Evolutionary conservation across 352 stramenopile species (phyloP).

Genomic region (Phytophthora niederhauseri): DNA sequence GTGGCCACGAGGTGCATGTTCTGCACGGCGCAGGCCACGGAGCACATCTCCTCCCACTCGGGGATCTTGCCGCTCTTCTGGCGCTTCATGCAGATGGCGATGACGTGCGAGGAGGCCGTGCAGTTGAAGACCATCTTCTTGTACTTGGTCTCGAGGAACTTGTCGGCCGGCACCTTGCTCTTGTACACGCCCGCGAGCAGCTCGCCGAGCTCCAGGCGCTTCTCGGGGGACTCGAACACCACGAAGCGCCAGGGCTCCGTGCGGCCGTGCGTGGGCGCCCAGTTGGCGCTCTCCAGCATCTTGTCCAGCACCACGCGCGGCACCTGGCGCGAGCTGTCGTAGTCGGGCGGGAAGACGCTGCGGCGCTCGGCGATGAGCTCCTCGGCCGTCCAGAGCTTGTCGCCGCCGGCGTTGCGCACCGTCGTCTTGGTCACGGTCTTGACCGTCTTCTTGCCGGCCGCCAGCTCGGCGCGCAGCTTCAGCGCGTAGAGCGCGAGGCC

Average conservation of each 20-base stretch:
- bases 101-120: conserved; percentile 69
- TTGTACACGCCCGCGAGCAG: conserved; percentile 78
- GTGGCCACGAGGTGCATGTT: conserved; percentile 85
- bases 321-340: conserved; percentile 60
- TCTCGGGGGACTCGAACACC: conserved; percentile 64
- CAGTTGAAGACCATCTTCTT: conserved; percentile 83
- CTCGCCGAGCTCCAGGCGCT: conserved; percentile 60
- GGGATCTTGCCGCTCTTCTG: conserved; percentile 82
- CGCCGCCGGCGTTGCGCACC: conserved; percentile 23
- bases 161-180: conserved; percentile 58
- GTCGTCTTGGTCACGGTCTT: conserved; percentile 34
- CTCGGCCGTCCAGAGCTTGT: conserved; percentile 67
- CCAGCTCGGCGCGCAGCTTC: conserved; percentile 40
- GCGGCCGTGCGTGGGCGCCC: conserved; percentile 79
- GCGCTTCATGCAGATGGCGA: conserved; percentile 90
- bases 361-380: conserved; percentile 80
- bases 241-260: conserved; percentile 89
- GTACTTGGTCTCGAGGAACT: conserved; percentile 83
- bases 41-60: conserved; percentile 82
- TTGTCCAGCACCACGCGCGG: conserved; percentile 66
- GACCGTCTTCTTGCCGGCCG: conserved; percentile 25
- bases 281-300: conserved; percentile 83
- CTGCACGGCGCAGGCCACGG: conserved; percentile 79
- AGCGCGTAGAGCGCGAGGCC: conserved; percentile 44
- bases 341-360: conserved; percentile 78